These are phyloP conservation scores for Ustilago xerochloae DNA, from an alignment of 1,284 basidiomycete species.

Conservation along the genomic window DNA sequence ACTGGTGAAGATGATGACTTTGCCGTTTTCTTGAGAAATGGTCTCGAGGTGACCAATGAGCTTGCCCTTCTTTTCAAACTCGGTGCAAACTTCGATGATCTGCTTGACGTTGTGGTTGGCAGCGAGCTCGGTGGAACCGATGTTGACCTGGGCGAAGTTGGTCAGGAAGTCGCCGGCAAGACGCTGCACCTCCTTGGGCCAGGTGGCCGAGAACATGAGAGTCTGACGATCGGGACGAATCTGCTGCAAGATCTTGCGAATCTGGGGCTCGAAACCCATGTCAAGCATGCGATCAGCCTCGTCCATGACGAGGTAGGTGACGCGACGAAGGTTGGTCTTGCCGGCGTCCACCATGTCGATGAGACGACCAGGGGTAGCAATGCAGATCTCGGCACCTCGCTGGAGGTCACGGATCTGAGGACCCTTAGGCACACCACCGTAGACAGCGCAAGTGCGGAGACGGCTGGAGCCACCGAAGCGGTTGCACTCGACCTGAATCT, in stretches of 20 bases:
- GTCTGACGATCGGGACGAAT: conserved; percentile 93
- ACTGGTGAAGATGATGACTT: conserved; percentile 97
- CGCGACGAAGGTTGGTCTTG: conserved; percentile 93
- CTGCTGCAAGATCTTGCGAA: conserved; percentile 96
- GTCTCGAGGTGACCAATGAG: conserved; percentile 96
- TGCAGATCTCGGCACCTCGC: conserved; percentile 94
- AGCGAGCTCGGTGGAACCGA: conserved; percentile 96
- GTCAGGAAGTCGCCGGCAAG: conserved; percentile 94
- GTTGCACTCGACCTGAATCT: conserved; percentile 98
- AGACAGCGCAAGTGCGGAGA: conserved; percentile 97
- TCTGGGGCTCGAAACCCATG: conserved; percentile 99
- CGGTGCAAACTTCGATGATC: conserved; percentile 94
- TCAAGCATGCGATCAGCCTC: conserved; percentile 98
- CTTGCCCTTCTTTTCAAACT: conserved; percentile 96
- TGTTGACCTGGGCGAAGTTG: conserved; percentile 98
- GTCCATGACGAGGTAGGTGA: conserved; percentile 99
- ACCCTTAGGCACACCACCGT: conserved; percentile 98
- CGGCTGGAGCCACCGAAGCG: conserved; percentile 97
- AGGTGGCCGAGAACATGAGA: conserved; percentile 90
- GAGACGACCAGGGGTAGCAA: conserved; percentile 76
- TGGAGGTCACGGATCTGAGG: conserved; percentile 97
- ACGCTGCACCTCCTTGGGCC: conserved; percentile 99
- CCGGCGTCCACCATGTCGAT: conserved; percentile 95
- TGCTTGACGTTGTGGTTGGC: conserved; percentile 98
- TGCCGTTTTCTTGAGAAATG: conserved; percentile 95